These are phyloP conservation scores for Auricularia heimuer DNA, from an alignment of 768 basidiomycete species.

Conservation along the genomic window DNA sequence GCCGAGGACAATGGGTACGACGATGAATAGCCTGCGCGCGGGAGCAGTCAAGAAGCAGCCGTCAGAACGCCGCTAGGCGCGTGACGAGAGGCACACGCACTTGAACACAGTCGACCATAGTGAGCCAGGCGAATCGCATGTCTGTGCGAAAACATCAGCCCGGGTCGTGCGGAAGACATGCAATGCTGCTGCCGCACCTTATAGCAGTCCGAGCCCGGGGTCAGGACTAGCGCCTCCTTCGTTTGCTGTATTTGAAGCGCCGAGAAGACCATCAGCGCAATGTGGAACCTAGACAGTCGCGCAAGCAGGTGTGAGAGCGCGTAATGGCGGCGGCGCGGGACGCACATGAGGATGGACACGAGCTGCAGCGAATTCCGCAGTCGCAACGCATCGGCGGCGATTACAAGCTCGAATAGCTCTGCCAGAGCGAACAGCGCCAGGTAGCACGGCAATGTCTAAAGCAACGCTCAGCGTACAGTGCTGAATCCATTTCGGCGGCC, in stretches of 20 bases:
- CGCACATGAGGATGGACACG: conserved; percentile 58
- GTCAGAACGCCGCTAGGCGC: neutral
- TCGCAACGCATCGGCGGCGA: conserved; percentile 77
- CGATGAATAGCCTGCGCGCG: conserved; percentile 48
- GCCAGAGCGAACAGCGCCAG: conserved; percentile 75
- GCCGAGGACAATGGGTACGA: conserved; percentile 59
- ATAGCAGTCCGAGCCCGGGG: conserved; percentile 7
- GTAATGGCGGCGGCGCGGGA: conserved; percentile 3
- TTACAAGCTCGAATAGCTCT: conserved; percentile 72
- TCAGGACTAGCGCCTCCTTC: conserved; percentile 42
- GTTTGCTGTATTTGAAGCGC: conserved; percentile 74
- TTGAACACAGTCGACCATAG: conserved; percentile 46
- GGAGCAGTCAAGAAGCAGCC: neutral
- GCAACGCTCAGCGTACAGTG: conserved; percentile 23
- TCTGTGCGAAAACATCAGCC: conserved; percentile 23
- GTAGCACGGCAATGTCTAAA: conserved; percentile 72
- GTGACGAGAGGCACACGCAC: neutral
- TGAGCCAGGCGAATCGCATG: conserved; percentile 38
- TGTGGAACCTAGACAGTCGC: conserved; percentile 40
- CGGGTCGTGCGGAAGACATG: conserved; percentile 29
- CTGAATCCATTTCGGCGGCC: conserved; percentile 18
- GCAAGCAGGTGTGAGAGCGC: neutral
- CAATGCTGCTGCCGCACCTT: conserved; percentile 26
- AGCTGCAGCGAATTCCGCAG: conserved; percentile 73
- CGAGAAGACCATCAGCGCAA: conserved; percentile 62